phyloP scores from a whole-genome alignment of 2,329 filamentous ascomycete species.

The Colletotrichum theobromicola region DNA sequence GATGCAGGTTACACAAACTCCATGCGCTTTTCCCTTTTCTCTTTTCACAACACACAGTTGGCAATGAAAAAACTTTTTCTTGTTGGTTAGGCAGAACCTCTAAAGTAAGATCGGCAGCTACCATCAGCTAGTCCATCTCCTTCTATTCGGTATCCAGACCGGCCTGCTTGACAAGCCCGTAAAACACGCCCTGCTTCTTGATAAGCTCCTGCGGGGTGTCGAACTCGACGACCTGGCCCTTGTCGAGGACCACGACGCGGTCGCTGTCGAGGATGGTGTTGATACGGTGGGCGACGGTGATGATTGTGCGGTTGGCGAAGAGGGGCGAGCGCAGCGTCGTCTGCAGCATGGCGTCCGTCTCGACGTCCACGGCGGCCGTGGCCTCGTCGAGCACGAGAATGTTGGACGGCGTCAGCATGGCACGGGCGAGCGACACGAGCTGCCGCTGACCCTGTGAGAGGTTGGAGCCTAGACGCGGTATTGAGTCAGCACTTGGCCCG shows the following conservation, averaged over 20 bases:
- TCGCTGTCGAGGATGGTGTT: slow-evolving; percentile 94
- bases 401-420: slow-evolving; percentile 93
- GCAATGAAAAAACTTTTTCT: background rate
- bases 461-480: slow-evolving; percentile 73
- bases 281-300: slow-evolving; percentile 97
- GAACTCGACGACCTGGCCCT: slow-evolving; percentile 90
- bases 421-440: slow-evolving; percentile 90
- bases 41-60: background rate
- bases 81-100: background rate
- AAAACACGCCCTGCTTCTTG: slow-evolving; percentile 79
- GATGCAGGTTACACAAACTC: background rate
- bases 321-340: slow-evolving; percentile 65
- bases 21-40: slow-evolving; percentile 4
- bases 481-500: slow-evolving; percentile 26
- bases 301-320: slow-evolving; percentile 93
- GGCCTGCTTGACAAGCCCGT: slow-evolving; percentile 89
- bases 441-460: slow-evolving; percentile 95
- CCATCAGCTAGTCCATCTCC: background rate
- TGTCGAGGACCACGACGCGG: slow-evolving; percentile 91
- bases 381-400: slow-evolving; percentile 97
- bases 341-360: slow-evolving; percentile 72
- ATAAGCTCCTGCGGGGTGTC: slow-evolving; percentile 84
- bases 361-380: slow-evolving; percentile 76
- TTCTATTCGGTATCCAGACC: slow-evolving; percentile 63
- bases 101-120: background rate